phyloP scores from a whole-genome alignment of 1,139 yeast species.

The Scheffersomyces stambukii region DNA sequence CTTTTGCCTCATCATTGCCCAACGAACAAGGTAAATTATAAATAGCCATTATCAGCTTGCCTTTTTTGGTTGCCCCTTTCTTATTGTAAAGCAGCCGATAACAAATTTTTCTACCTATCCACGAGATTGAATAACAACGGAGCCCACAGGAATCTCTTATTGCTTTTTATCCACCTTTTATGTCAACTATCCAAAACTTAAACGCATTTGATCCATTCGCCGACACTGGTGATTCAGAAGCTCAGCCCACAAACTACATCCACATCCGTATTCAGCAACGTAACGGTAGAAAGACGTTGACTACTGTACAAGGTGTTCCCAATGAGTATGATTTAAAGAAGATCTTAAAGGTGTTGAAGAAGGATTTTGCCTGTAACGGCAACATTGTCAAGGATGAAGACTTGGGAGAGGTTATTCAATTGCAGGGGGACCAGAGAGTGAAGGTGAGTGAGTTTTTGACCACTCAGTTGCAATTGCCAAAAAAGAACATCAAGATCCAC shows the following conservation, averaged over 20 bases:
- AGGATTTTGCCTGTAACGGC: conserved; percentile 98
- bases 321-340: conserved; percentile 92
- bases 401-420: conserved; percentile 93
- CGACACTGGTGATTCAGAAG: conserved; percentile 99
- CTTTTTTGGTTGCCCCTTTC: too few relatives aligned
- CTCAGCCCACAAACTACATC: conserved; percentile 91
- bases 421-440: conserved; percentile 98
- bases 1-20: too few relatives aligned
- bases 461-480: conserved; percentile 80
- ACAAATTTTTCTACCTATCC: too few relatives aligned
- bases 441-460: conserved; percentile 93
- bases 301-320: conserved; percentile 98
- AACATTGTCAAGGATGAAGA: conserved; percentile 96
- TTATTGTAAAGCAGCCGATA: too few relatives aligned
- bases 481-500: conserved; percentile 96
- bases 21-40: too few relatives aligned
- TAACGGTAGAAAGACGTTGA: conserved; percentile 98
- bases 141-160: background rate
- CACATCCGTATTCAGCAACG: conserved; percentile 99
- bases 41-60: too few relatives aligned
- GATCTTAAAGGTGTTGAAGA: conserved; percentile 88
- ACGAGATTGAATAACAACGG: too few relatives aligned
- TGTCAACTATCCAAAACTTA: conserved; percentile 95
- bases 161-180: conserved; percentile 20
- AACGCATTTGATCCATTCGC: conserved; percentile 99